These are phyloP conservation scores for Trichoderma lentiforme DNA, from an alignment of 2,329 filamentous ascomycete species.

Conservation along the genomic window DNA sequence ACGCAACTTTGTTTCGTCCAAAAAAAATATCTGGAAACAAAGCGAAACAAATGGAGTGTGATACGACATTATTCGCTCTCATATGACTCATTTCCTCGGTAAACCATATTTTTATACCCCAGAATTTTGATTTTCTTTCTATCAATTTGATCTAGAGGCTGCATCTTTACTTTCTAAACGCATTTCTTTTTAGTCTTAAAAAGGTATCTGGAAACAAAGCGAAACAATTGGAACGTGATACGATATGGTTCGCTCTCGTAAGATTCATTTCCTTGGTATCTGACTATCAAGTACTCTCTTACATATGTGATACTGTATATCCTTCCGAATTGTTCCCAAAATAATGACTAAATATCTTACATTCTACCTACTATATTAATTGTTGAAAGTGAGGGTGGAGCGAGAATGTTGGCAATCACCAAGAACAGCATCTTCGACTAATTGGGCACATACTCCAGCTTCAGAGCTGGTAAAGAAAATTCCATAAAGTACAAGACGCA, in stretches of 20 bases:
- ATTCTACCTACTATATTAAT: not conserved
- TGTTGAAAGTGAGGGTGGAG: not conserved
- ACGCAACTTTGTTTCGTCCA: no score
- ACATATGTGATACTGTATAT: not conserved
- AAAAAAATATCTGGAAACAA: no score
- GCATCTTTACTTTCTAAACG: not conserved
- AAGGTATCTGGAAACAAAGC: not conserved
- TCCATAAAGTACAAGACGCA: not conserved
- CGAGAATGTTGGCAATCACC: not conserved
- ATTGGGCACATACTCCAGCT: not conserved
- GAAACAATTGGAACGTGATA: not conserved
- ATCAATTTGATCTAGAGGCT: not conserved
- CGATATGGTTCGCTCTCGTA: not conserved
- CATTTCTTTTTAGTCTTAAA: not conserved
- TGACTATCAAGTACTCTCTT: not conserved
- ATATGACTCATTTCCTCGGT: no score
- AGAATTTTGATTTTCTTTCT: not conserved
- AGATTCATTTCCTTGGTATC: not conserved
- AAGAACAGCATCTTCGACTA: not conserved
- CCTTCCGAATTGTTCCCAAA: not conserved
- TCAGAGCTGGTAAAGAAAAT: not conserved
- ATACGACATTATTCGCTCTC: no score
- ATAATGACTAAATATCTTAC: not conserved
- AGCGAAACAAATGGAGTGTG: no score
- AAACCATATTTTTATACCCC: no score